Percentiles rank a stretch among this genome's conserved stretches.
Conservation (phyloP, 2,329 filamentous ascomycete species). For the Xylariaceae sp. region DNA sequence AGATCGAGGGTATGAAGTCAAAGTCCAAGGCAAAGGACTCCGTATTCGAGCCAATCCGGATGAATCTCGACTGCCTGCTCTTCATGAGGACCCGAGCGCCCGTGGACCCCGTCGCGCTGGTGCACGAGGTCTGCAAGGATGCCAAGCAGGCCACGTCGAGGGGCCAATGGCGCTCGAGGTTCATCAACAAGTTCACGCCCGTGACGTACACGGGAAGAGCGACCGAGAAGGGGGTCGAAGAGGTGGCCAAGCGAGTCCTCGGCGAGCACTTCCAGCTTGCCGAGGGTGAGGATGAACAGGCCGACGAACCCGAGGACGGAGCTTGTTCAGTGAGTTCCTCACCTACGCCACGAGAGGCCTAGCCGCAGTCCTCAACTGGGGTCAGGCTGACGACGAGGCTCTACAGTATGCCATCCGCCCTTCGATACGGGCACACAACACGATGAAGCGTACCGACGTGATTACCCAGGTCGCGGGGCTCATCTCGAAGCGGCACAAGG, state of each 20-base stretch:
- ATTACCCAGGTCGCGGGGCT: slow-evolving; percentile 64
- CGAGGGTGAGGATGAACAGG: slow-evolving; percentile 11
- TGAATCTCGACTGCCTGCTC: slow-evolving; percentile 53
- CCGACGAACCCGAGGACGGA: slow-evolving; percentile 9
- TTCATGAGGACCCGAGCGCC: slow-evolving; percentile 52
- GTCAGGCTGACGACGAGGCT: slow-evolving; percentile 1
- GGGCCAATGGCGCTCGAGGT: slow-evolving; percentile 41
- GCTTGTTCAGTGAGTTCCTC: slow-evolving; percentile 34
- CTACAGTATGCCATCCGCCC: slow-evolving; percentile 76
- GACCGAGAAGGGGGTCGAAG: slow-evolving; percentile 58
- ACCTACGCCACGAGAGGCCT: neutral
- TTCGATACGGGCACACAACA: slow-evolving; percentile 66
- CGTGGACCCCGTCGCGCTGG: slow-evolving; percentile 48
- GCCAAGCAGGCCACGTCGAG: slow-evolving; percentile 35
- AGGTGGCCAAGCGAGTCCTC: slow-evolving; percentile 57
- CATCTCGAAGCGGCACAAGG: slow-evolving; percentile 62
- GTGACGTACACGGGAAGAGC: slow-evolving; percentile 51
- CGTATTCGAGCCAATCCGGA: slow-evolving; percentile 44
- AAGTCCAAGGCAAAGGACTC: slow-evolving; percentile 34
- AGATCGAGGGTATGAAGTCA: slow-evolving; percentile 56
- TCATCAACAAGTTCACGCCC: slow-evolving; percentile 53
- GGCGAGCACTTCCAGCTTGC: slow-evolving; percentile 52
- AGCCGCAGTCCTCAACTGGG: too few relatives aligned
- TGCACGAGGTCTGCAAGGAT: slow-evolving; percentile 48
- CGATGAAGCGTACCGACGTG: slow-evolving; percentile 58